These are phyloP conservation scores for Ophiostoma piceae DNA, from an alignment of 2,329 filamentous ascomycete genomes.

Conservation along the genomic window DNA sequence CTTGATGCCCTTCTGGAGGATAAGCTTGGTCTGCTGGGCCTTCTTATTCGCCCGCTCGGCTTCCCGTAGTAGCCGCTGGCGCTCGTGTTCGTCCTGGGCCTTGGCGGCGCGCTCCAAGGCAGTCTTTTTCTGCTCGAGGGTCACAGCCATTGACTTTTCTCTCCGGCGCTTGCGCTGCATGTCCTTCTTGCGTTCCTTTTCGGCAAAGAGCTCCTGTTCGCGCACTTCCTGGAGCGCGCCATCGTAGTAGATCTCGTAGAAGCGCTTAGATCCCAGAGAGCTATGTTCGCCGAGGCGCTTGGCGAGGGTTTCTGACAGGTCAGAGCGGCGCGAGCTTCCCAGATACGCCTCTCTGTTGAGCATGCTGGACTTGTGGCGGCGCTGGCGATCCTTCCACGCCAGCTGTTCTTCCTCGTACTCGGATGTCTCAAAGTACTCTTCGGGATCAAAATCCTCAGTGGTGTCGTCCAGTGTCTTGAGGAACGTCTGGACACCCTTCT, in stretches of 20 bases:
- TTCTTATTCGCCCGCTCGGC: slow-evolving; percentile 90
- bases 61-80: slow-evolving; percentile 72
- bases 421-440: slow-evolving; percentile 38
- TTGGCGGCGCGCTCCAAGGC: slow-evolving; percentile 72
- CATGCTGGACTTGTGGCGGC: slow-evolving; percentile 66
- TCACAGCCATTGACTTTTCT: slow-evolving; percentile 92
- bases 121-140: slow-evolving; percentile 82
- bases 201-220: slow-evolving; percentile 81
- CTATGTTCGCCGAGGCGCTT: slow-evolving; percentile 64
- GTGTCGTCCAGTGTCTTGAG: slow-evolving; percentile 47
- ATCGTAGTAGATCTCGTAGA: slow-evolving; percentile 69
- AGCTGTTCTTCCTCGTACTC: slow-evolving; percentile 43
- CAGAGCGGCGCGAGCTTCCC: slow-evolving; percentile 56
- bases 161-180: slow-evolving; percentile 96
- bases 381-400: slow-evolving; percentile 50
- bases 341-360: slow-evolving; percentile 54
- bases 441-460: slow-evolving; percentile 18
- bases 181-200: slow-evolving; percentile 99
- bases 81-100: slow-evolving; percentile 76
- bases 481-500: slow-evolving; percentile 62
- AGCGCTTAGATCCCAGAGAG: slow-evolving; percentile 67
- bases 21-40: slow-evolving; percentile 81
- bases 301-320: slow-evolving; percentile 54
- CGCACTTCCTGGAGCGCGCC: slow-evolving; percentile 82
- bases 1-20: slow-evolving; percentile 80